Base-by-base conservation (phyloP, 2,329 filamentous ascomycete species). In the Alternaria sp. region DNA sequence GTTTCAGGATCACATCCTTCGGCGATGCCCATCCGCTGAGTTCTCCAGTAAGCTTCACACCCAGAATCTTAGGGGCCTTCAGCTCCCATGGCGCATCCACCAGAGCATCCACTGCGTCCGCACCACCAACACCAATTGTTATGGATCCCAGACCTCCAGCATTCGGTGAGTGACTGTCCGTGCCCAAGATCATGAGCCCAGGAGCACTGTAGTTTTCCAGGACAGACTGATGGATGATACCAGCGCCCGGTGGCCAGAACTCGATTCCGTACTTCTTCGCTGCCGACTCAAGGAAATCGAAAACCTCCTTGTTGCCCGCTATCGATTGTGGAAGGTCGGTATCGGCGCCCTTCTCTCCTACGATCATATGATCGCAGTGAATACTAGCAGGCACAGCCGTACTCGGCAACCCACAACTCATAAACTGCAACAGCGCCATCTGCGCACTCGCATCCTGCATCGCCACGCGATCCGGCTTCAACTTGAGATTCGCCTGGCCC, bases 361-460 rank as follows among this genome's bases (percentile, higher is more conserved):
- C 23, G 23, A 23, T 23, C 23, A 23, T 23, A 23, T 23, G 23
- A 23, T 23, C 23, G 5, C 23, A 99, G 84, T 99, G 96, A 72
- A 98, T 97, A 80, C 94, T 97, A 53, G 96, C 95, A 11, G 96
- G 96, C 54, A 99, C 95, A 10, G 94, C 94, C 3, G 96, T 97
- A 63, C 89, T 89, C 26, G 91, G 92, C 58, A 99, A 87, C 59
- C 93, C 92, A 81, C 96, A 99, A 26, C 92, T 93, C 95, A 99
- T 99, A 86, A 99, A 99, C 82, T 99, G 96, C 73, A 99, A 84
- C 69, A 99, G 85, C 2, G 96, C 96, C 96, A 99, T 99, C 84
- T 99, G 96, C 6, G 96, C 96, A 28, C 93, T 97, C 14, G 96
- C 96, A 84, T 99, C 96, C 83, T 99, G 96, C 96, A 99, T 99